Evolutionary conservation across 2,329 filamentous ascomycete genomes (phyloP).

Genomic region (Akanthomyces muscarius): DNA sequence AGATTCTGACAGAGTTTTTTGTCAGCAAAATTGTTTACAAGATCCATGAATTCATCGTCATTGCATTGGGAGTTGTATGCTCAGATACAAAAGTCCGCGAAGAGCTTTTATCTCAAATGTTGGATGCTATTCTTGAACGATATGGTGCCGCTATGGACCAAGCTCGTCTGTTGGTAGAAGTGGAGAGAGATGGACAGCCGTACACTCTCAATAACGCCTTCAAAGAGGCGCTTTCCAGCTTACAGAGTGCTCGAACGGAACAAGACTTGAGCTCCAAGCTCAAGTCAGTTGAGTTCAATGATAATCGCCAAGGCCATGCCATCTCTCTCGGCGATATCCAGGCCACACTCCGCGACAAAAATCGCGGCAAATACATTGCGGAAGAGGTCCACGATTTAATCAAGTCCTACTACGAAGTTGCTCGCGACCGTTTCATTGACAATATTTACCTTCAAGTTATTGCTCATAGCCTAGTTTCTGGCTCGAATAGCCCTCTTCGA

Average conservation of each 20-base stretch:
- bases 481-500: conserved; percentile 23
- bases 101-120: conserved; percentile 23
- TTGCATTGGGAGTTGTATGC: conserved; percentile 22
- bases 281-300: too few species aligned
- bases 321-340: too few species aligned
- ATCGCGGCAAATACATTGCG: conserved; percentile 21
- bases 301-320: too few species aligned
- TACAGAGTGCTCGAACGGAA: not conserved
- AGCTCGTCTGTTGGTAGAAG: conserved; percentile 23
- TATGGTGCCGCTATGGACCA: conserved; percentile 26
- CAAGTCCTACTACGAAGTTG: conserved; percentile 31
- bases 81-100: conserved; percentile 18
- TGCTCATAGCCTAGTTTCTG: conserved; percentile 26
- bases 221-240: conserved; percentile 17
- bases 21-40: conserved; percentile 26
- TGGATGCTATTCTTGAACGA: conserved; percentile 21
- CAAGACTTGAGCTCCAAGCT: conserved; percentile 13
- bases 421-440: conserved; percentile 32
- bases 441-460: conserved; percentile 32
- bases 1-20: conserved; percentile 24
- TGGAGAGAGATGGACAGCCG: conserved; percentile 27
- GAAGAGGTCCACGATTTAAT: conserved; percentile 31
- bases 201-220: conserved; percentile 30
- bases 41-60: conserved; percentile 29
- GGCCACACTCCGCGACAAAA: conserved; percentile 19